Base-by-base conservation (phyloP, 306 rosid species). In the Castanea mollissima region DNA sequence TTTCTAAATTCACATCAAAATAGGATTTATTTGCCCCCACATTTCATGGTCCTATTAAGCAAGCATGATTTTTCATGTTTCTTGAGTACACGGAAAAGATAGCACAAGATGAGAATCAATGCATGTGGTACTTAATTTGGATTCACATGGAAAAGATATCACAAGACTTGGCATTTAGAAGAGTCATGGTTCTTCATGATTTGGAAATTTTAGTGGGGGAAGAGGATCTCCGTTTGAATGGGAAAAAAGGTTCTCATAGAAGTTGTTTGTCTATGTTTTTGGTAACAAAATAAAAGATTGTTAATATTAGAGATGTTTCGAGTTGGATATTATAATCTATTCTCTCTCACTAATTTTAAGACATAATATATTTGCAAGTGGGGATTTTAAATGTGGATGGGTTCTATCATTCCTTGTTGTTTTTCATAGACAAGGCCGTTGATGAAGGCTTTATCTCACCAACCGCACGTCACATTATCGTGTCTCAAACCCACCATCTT, bases 381-480 rank as follows among this genome's bases (percentile, higher is more conserved):
- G 99, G 98, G 13, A 91, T 96, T 12, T 85, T 96, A 90, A 96
- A 96, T 80, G 99, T 96, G 76, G 99, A 96, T 80, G 98, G 99
- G 27, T 96, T 85, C 83, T 96, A 96, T 88, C 90, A 96, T 84
- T 91, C 99, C 19, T 83, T 96, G 87, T 83, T 96, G 85, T 77
- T 83, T 57, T 96, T 96, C 88, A 91, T 93, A 1, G 99, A 96
- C 75, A 92, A 96, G 86, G 98, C 98, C 69, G 97, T 96, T 73
- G 99, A 93, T 87, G 99, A 96, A 91, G 98, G 99, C 85, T 96
- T 96, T 80, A 84, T 96, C 55, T 93, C 99, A 3, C 94, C 94
- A 21, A 91, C 87, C 41, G 98, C 99, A 76, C 98, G 99, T 87
- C 99, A 92, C 56, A 96, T 96, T 76, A 93, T 93, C 80, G 93